Conservation (phyloP, 164 flowering plant genomes). For the Dillenia turbinata region DNA sequence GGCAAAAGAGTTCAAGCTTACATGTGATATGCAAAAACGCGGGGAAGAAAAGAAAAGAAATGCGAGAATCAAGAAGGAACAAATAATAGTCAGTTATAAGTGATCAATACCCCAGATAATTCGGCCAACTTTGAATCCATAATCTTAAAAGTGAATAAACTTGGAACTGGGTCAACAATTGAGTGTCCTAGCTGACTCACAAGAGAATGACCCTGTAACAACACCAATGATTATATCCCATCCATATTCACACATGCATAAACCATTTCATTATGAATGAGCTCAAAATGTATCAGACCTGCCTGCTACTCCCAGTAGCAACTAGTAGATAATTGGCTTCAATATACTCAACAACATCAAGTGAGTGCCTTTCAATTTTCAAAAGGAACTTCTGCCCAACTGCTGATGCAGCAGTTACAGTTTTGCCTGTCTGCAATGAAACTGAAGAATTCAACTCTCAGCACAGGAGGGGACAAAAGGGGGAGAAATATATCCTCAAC, state of each 20-base stretch:
- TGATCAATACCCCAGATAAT: conserved; percentile 70
- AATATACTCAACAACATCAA: conserved; percentile 42
- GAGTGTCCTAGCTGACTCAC: conserved; percentile 94
- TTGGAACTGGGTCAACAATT: conserved; percentile 80
- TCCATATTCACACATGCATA: not conserved
- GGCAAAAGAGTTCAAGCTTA: no score
- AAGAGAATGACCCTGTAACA: conserved; percentile 63
- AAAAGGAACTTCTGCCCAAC: conserved; percentile 51
- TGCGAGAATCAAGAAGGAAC: not conserved
- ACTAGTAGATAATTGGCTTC: conserved; percentile 76
- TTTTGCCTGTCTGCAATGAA: conserved; percentile 74
- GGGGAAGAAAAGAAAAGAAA: not conserved
- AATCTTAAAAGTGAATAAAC: conserved; percentile 91
- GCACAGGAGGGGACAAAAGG: conserved; percentile 1
- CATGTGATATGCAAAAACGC: no score
- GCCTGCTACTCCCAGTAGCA: conserved; percentile 84
- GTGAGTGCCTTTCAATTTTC: conserved; percentile 57
- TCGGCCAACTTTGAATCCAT: conserved; percentile 58
- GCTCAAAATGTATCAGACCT: conserved; percentile 35
- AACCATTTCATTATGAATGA: conserved; percentile 1
- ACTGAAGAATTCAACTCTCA: conserved; percentile 36
- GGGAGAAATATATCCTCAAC: no score
- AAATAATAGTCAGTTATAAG: not conserved
- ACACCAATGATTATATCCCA: conserved; percentile 2
- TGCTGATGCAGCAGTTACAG: conserved; percentile 48